Evolutionary conservation across 352 stramenopile genomes (phyloP).

Genomic region (Globisporangium orthogonon): DNA sequence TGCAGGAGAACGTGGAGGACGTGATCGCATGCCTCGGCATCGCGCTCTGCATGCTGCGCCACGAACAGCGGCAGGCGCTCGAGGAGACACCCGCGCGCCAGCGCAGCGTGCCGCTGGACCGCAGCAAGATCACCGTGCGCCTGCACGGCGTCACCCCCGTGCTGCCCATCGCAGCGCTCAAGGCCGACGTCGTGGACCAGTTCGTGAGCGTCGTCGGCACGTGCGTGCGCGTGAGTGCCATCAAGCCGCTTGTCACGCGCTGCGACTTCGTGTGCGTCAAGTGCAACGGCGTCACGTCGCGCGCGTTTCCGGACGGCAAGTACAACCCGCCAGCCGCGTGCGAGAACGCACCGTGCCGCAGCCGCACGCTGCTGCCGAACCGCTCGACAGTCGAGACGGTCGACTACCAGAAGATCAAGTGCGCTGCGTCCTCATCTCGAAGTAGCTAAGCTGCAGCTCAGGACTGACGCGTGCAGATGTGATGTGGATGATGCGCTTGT

Average conservation of each 20-base stretch:
- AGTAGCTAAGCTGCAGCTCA: background rate
- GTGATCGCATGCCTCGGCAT: constrained; percentile 61
- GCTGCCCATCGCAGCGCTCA: constrained; percentile 60
- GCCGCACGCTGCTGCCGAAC: constrained; percentile 68
- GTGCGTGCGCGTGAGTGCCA: constrained; percentile 77
- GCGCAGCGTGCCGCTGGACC: constrained; percentile 32
- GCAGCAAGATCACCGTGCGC: constrained; percentile 49
- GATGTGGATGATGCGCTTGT: background rate
- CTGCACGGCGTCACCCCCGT: constrained; percentile 64
- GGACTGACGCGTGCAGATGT: background rate
- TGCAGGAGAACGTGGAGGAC: constrained; percentile 52
- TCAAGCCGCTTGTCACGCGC: constrained; percentile 78
- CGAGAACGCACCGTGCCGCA: constrained; percentile 53
- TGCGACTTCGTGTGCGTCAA: constrained; percentile 86
- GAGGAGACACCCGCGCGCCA: constrained; percentile 40
- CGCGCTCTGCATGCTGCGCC: constrained; percentile 53
- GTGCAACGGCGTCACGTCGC: constrained; percentile 65
- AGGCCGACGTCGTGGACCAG: constrained; percentile 68
- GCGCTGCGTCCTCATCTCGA: constrained; percentile 6
- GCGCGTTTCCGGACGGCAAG: constrained; percentile 76
- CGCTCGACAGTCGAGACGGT: constrained; percentile 83
- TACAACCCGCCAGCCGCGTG: constrained; percentile 62
- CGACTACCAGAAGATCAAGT: constrained; percentile 90
- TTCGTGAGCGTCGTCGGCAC: constrained; percentile 72
- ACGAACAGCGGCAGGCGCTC: constrained; percentile 45